These are phyloP conservation scores for Arxiozyma slooffiae DNA, from an alignment of 1,139 yeast genomes.

Conservation along the genomic window DNA sequence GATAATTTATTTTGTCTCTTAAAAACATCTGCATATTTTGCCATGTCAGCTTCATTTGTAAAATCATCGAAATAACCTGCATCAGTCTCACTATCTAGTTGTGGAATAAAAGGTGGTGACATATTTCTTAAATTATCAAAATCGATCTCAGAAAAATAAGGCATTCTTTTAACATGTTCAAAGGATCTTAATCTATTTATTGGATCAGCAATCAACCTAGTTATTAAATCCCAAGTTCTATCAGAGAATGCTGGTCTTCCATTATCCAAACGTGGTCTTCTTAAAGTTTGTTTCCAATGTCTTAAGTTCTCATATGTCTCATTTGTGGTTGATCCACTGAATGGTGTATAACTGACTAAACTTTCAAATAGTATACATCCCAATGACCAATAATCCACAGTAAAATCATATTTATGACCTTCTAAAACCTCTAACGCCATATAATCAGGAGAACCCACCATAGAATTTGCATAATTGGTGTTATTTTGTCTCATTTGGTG, in stretches of 20 bases:
- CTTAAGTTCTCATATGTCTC: slow-evolving; percentile 92
- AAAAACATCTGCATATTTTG: slow-evolving; percentile 92
- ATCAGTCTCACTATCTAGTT: slow-evolving; percentile 90
- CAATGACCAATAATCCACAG: slow-evolving; percentile 97
- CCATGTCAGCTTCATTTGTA: slow-evolving; percentile 93
- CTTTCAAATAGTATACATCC: slow-evolving; percentile 94
- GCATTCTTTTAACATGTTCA: slow-evolving; percentile 68
- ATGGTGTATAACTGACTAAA: slow-evolving; percentile 92
- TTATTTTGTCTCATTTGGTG: slow-evolving; percentile 59
- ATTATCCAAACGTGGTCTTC: slow-evolving; percentile 86
- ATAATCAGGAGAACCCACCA: slow-evolving; percentile 97
- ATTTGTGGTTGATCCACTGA: slow-evolving; percentile 85
- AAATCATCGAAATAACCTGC: slow-evolving; percentile 99
- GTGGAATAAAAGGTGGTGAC: slow-evolving; percentile 93
- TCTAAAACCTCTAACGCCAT: slow-evolving; percentile 97
- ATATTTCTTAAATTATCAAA: slow-evolving; percentile 61
- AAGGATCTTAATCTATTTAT: slow-evolving; percentile 63
- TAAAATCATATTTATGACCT: slow-evolving; percentile 87
- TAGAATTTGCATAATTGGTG: slow-evolving; percentile 78
- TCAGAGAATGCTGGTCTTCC: slow-evolving; percentile 90
- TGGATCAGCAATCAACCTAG: slow-evolving; percentile 71
- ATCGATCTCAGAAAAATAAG: slow-evolving; percentile 75
- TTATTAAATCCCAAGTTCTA: slow-evolving; percentile 88
- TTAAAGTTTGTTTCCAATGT: slow-evolving; percentile 81
- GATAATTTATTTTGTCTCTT: slow-evolving; percentile 82